Percentiles rank a stretch among this genome's conserved stretches.
These are phyloP conservation scores for Fusarium lyarnte DNA, from an alignment of 2,329 filamentous ascomycete genomes.

Conservation along the genomic window DNA sequence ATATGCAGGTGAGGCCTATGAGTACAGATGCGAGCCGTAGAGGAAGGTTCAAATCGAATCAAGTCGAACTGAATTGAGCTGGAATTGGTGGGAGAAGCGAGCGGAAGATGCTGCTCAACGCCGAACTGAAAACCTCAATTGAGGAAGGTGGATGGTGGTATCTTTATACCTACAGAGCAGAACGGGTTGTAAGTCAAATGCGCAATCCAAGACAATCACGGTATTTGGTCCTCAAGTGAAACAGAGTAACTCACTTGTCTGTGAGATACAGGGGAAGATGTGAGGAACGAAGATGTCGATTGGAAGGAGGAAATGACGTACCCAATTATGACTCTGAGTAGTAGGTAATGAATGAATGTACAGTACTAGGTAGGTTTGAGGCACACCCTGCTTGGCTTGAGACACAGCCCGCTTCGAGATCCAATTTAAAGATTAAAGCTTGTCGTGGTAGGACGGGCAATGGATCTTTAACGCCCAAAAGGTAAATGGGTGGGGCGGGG, in stretches of 20 bases:
- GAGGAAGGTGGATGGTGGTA: background rate
- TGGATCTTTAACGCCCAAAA: constrained; percentile 13
- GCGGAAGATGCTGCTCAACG: constrained; percentile 21
- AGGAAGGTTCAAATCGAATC: constrained; percentile 9
- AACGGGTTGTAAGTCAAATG: constrained; percentile 18
- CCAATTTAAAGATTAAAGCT: constrained; percentile 26
- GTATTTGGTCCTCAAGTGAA: background rate
- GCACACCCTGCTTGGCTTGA: constrained; percentile 14
- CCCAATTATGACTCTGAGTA: background rate
- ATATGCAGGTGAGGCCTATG: background rate
- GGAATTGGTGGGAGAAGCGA: constrained; percentile 22
- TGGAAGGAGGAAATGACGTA: constrained; percentile 1
- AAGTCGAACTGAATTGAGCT: constrained; percentile 1
- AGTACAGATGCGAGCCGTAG: constrained; percentile 11
- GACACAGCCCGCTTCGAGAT: constrained; percentile 30
- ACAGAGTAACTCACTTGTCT: background rate
- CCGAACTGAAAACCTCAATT: background rate
- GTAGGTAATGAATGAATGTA: background rate
- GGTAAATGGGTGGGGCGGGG: constrained; percentile 5
- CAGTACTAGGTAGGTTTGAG: background rate
- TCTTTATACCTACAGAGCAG: constrained; percentile 19
- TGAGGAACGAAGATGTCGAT: constrained; percentile 19
- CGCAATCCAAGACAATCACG: constrained; percentile 20
- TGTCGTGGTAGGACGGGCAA: constrained; percentile 14
- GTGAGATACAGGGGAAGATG: constrained; percentile 1